Conservation (phyloP, 108 stramenopile species). For the Conticribra weissflogii region DNA sequence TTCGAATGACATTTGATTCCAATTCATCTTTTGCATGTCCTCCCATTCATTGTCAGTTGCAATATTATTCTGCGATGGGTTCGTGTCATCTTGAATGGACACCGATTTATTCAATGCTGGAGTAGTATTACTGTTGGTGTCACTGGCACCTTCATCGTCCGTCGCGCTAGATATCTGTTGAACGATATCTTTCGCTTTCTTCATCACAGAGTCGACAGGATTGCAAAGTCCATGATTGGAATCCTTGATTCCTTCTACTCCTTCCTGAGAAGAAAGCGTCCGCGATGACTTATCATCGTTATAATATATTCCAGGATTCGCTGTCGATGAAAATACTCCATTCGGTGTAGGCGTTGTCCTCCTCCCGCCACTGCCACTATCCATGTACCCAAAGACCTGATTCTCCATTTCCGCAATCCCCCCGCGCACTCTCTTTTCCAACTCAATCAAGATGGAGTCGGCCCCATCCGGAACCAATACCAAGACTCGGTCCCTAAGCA, state of each 20-base stretch:
- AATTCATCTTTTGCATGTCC: slow-evolving; percentile 66
- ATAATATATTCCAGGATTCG: no score
- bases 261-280: not conserved
- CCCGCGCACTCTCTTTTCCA: slow-evolving; percentile 73
- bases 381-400: slow-evolving; percentile 49
- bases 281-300: no score
- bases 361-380: not conserved
- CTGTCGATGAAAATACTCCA: not conserved
- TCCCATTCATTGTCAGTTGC: slow-evolving; percentile 65
- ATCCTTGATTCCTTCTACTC: no score
- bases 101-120: no score
- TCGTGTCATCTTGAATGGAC: no score
- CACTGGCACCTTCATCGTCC: not conserved
- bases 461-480: slow-evolving; percentile 88
- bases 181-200: slow-evolving; percentile 1
- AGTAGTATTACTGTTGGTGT: no score
- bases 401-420: slow-evolving; percentile 56
- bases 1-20: slow-evolving; percentile 73
- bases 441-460: slow-evolving; percentile 71
- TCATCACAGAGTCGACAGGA: not conserved
- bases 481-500: slow-evolving; percentile 76
- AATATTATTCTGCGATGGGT: no score
- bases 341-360: not conserved
- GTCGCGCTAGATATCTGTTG: not conserved
- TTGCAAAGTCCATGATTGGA: no score